Evolutionary conservation across 2,329 filamentous ascomycete genomes (phyloP).

Genomic region (Leptosphaerulina australis): DNA sequence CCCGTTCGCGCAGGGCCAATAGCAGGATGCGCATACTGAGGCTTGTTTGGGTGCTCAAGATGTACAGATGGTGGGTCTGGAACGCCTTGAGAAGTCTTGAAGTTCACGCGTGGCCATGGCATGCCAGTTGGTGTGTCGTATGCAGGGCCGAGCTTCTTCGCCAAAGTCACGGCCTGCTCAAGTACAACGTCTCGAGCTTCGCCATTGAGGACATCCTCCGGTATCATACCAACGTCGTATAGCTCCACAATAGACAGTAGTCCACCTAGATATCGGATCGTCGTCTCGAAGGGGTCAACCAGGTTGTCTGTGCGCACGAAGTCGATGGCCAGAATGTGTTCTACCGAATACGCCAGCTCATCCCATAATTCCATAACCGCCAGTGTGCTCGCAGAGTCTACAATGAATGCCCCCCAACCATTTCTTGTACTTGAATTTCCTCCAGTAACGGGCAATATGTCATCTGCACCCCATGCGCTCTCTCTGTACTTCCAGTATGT

Average conservation of each 20-base stretch:
- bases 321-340: slow-evolving; percentile 49
- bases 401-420: slow-evolving; percentile 53
- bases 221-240: slow-evolving; percentile 50
- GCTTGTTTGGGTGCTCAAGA: slow-evolving; percentile 37
- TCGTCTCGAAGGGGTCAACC: slow-evolving; percentile 53
- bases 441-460: slow-evolving; percentile 49
- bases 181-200: slow-evolving; percentile 45
- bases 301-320: slow-evolving; percentile 44
- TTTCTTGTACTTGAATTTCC: slow-evolving; percentile 44
- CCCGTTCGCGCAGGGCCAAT: slow-evolving; percentile 52
- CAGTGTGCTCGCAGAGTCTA: slow-evolving; percentile 50
- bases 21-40: slow-evolving; percentile 43
- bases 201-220: slow-evolving; percentile 37
- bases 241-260: slow-evolving; percentile 50
- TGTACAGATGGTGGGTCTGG: slow-evolving; percentile 40
- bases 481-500: slow-evolving; percentile 50
- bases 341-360: slow-evolving; percentile 48
- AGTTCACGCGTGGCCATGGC: slow-evolving; percentile 55
- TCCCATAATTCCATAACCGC: slow-evolving; percentile 53
- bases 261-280: slow-evolving; percentile 50
- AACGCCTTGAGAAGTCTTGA: slow-evolving; percentile 44
- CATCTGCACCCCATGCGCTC: slow-evolving; percentile 51
- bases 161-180: slow-evolving; percentile 47
- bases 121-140: slow-evolving; percentile 52
- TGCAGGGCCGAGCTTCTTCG: slow-evolving; percentile 47